phyloP scores from a whole-genome alignment of 176 grass and related monocot species.

The Oryza australiensis region DNA sequence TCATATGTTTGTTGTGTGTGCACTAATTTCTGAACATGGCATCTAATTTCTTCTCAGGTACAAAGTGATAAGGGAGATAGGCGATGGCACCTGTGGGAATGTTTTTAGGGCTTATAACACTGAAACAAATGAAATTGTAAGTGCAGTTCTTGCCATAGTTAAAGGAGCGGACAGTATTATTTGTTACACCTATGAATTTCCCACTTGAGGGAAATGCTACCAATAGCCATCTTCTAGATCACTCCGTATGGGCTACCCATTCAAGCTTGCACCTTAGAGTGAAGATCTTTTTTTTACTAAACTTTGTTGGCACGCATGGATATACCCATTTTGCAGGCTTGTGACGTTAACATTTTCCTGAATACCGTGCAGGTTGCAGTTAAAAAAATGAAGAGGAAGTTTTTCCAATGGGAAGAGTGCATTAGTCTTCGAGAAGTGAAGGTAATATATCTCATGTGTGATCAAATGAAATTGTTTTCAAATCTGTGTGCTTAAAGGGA shows the following conservation, averaged over 20 bases:
- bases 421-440: constrained; percentile 81
- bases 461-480: not conserved
- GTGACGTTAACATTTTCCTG: not conserved
- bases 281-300: constrained; percentile 6
- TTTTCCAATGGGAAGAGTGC: constrained; percentile 76
- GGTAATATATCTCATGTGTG: constrained; percentile 36
- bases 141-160: not conserved
- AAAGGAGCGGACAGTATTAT: not conserved
- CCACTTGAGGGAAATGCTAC: not conserved
- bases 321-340: not conserved
- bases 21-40: not conserved
- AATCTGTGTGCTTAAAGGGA: constrained; percentile 21
- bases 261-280: not conserved
- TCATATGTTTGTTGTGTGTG: not conserved
- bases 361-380: constrained; percentile 70
- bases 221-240: not conserved
- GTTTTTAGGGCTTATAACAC: constrained; percentile 78
- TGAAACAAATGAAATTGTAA: constrained; percentile 88
- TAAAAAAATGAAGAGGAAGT: constrained; percentile 98
- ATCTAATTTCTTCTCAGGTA: constrained; percentile 55
- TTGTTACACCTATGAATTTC: too few species aligned
- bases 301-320: not conserved
- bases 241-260: not conserved
- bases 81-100: constrained; percentile 89
- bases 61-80: constrained; percentile 75